Evolutionary conservation across 306 rosid genomes (phyloP).

Genomic region (Arachis hypogaea): DNA sequence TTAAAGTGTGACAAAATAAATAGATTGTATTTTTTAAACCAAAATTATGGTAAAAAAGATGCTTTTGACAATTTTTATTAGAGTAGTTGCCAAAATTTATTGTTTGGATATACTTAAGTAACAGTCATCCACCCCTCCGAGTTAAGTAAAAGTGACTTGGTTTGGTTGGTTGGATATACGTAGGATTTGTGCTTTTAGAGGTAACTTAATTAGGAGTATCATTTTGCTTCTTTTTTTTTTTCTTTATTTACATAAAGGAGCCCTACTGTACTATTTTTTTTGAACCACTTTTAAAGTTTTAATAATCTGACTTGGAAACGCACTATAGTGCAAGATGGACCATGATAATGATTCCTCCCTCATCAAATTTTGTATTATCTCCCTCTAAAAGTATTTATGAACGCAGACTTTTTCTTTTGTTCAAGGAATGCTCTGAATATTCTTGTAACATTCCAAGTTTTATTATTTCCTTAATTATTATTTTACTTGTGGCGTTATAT

Average conservation of each 20-base stretch:
- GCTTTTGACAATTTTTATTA: too few relatives aligned
- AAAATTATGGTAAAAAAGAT: too few relatives aligned
- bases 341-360: background rate
- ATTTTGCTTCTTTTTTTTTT: constrained; percentile 21
- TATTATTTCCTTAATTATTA: background rate
- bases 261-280: constrained; percentile 1
- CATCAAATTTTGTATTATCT: constrained; percentile 15
- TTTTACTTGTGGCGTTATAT: background rate
- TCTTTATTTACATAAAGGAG: constrained; percentile 23
- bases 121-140: background rate
- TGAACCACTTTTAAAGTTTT: constrained; percentile 40
- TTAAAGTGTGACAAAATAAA: too few relatives aligned
- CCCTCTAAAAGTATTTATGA: background rate
- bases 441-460: background rate
- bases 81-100: too few relatives aligned
- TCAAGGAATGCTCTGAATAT: constrained; percentile 11
- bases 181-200: constrained; percentile 38
- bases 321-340: constrained; percentile 8
- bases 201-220: constrained; percentile 46
- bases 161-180: constrained; percentile 38
- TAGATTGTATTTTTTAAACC: too few relatives aligned
- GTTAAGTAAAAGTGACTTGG: background rate
- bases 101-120: constrained; percentile 37
- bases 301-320: constrained; percentile 41
- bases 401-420: constrained; percentile 9